Evolutionary conservation across 2,329 filamentous ascomycete species (phyloP).

Genomic region (Neocatenulostroma microsporum): DNA sequence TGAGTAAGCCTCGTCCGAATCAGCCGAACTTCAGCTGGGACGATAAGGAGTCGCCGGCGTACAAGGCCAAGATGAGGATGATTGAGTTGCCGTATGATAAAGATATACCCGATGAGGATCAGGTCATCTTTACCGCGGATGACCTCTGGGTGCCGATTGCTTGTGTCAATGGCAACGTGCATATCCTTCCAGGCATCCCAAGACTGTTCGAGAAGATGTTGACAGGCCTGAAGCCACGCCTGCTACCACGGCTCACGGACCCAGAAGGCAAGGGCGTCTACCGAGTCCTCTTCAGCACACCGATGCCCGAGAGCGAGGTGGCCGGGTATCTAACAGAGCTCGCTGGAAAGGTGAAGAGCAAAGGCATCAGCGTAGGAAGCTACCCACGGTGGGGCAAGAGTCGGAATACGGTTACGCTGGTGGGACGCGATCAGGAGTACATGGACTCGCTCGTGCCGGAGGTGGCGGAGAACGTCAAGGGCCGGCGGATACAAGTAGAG

Average conservation of each 20-base stretch:
- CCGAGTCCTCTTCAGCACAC: constrained; percentile 77
- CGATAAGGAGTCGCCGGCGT: constrained; percentile 65
- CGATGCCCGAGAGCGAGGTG: constrained; percentile 75
- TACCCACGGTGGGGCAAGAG: constrained; percentile 89
- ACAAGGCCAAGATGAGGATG: constrained; percentile 83
- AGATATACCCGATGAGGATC: constrained; percentile 52
- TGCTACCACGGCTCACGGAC: constrained; percentile 66
- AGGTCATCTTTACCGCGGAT: constrained; percentile 70
- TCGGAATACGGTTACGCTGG: constrained; percentile 82
- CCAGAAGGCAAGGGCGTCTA: constrained; percentile 73
- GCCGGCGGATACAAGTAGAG: constrained; percentile 61
- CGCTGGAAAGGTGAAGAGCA: constrained; percentile 61
- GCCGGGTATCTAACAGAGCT: constrained; percentile 76
- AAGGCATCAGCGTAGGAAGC: constrained; percentile 86
- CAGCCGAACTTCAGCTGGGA: constrained; percentile 79
- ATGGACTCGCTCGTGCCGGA: constrained; percentile 73
- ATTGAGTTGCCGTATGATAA: constrained; percentile 74
- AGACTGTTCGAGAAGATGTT: constrained; percentile 73
- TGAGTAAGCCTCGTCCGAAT: constrained; percentile 65
- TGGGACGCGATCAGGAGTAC: constrained; percentile 64
- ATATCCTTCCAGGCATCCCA: constrained; percentile 87
- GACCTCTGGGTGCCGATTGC: constrained; percentile 85
- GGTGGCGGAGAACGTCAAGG: constrained; percentile 68
- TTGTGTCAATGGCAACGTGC: constrained; percentile 85
- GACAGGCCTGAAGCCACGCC: constrained; percentile 62